Base-by-base conservation (phyloP, 2,329 filamentous ascomycete species). In the Juglanconis juglandina region DNA sequence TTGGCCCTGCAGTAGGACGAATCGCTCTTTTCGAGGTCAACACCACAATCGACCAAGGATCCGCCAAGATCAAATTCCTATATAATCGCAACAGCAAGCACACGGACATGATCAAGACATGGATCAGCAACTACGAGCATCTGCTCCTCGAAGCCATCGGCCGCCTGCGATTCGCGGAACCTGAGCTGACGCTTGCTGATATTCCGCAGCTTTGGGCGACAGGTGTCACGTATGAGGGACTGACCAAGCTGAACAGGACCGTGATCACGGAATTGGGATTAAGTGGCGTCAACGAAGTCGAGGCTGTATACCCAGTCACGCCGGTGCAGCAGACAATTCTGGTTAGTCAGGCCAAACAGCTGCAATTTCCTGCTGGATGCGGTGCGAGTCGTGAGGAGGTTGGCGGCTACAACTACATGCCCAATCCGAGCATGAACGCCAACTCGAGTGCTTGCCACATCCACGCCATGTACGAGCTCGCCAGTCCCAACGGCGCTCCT, bases 21-120 rank as follows among this genome's bases (percentile, higher is more conserved):
- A 77, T 81, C 8, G 77, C 81, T 0, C 64, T 82, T 0, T 83
- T 84, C 11, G 81, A 84, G 62, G 70, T 83, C 3, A 79, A 77
- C 1, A 74, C 79, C n/a, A 73, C 75, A 60, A 69, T 81, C 11
- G 77, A 81, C 41, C 72, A 77, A 30, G 79, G 76, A 24, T 69
- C 73, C 34, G 77, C 78, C 3, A 77, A 74, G 37, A 66, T 84
- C 55, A 78, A 79, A 39, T 73, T 82, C 32, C 65, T 78, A 0
- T 82, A 79, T 66, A 79, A 76, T 64, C 70, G 69, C 6, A 69
- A 72, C 17, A 76, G 77, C 8, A 72, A 66, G 7, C 75, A 79
- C 56, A 75, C 77, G 48, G 70, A 76, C 4, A 73, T 73, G 51
- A 79, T 84, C 52, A 67, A 71, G 7, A 66, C 70, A 3, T 84